Evolutionary conservation across 208 protist genomes (phyloP).

Genomic region (Trypanosoma brucei): DNA sequence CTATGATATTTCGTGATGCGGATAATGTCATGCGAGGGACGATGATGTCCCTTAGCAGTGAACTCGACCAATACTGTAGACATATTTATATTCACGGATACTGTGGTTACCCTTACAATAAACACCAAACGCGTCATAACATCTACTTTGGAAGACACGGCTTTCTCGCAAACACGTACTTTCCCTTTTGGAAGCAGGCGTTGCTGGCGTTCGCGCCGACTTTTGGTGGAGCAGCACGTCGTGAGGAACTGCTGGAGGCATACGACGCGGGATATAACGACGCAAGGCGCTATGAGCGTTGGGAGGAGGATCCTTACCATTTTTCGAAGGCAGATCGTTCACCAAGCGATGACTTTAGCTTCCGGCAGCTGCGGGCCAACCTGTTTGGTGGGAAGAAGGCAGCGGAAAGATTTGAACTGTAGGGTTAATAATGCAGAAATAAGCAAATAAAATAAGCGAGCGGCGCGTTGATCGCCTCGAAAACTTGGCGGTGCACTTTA

Average conservation of each 20-base stretch:
- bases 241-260: constrained; percentile 67
- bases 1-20: constrained; percentile 80
- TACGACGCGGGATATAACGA: constrained; percentile 87
- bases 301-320: constrained; percentile 89
- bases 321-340: constrained; percentile 82
- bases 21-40: constrained; percentile 86
- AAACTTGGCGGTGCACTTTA: too few species aligned
- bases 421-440: background rate
- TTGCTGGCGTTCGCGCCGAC: constrained; percentile 67
- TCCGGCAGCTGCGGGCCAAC: constrained; percentile 67
- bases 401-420: constrained; percentile 70
- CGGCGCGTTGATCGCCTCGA: background rate
- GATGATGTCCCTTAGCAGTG: constrained; percentile 85
- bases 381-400: constrained; percentile 71
- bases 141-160: constrained; percentile 84
- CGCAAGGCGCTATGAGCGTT: constrained; percentile 81
- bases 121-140: constrained; percentile 79
- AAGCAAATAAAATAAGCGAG: constrained; percentile 1
- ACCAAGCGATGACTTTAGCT: constrained; percentile 79
- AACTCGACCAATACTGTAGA: constrained; percentile 86
- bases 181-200: constrained; percentile 66
- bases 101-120: constrained; percentile 69
- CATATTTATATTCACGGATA: constrained; percentile 90
- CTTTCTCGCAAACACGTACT: constrained; percentile 78
- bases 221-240: constrained; percentile 37